These are phyloP conservation scores for Prunus mira DNA, from an alignment of 306 rosid species.

Conservation along the genomic window DNA sequence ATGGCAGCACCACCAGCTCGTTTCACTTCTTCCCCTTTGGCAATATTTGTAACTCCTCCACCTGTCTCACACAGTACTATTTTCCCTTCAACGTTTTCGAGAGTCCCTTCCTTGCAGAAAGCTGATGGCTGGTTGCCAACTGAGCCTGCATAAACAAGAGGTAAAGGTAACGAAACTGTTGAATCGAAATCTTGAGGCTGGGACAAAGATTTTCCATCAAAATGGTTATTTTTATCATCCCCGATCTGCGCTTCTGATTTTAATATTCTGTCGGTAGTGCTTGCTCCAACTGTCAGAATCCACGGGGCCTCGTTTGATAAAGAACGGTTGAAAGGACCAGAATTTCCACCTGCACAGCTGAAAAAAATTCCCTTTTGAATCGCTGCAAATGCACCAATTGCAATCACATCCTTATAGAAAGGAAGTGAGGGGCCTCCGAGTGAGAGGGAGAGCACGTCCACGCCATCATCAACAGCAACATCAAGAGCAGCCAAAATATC, in stretches of 20 bases:
- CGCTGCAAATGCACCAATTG: constrained; percentile 61
- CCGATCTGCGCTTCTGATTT: constrained; percentile 4
- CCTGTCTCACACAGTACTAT: constrained; percentile 43
- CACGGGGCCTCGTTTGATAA: constrained; percentile 72
- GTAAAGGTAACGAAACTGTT: constrained; percentile 20
- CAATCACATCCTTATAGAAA: constrained; percentile 41
- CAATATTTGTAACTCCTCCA: constrained; percentile 16
- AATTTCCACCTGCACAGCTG: constrained; percentile 63
- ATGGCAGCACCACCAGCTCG: constrained; percentile 44
- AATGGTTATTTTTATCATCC: not conserved
- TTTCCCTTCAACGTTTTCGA: constrained; percentile 32
- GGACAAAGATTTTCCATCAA: constrained; percentile 37
- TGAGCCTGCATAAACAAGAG: constrained; percentile 45
- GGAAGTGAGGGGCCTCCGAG: constrained; percentile 23
- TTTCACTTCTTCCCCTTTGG: constrained; percentile 32
- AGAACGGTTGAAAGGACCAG: constrained; percentile 41
- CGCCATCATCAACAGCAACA: constrained; percentile 38
- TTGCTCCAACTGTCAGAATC: constrained; percentile 51
- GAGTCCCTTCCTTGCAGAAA: constrained; percentile 26
- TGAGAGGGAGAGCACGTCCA: constrained; percentile 71
- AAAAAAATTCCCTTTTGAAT: constrained; percentile 66
- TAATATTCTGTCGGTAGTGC: constrained; percentile 56
- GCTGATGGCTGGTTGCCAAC: constrained; percentile 4
- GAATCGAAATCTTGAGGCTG: constrained; percentile 33
- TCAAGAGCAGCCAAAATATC: constrained; percentile 32